phyloP scores from a whole-genome alignment of 2,329 filamentous ascomycete species.

The Boeremia lycopersici region DNA sequence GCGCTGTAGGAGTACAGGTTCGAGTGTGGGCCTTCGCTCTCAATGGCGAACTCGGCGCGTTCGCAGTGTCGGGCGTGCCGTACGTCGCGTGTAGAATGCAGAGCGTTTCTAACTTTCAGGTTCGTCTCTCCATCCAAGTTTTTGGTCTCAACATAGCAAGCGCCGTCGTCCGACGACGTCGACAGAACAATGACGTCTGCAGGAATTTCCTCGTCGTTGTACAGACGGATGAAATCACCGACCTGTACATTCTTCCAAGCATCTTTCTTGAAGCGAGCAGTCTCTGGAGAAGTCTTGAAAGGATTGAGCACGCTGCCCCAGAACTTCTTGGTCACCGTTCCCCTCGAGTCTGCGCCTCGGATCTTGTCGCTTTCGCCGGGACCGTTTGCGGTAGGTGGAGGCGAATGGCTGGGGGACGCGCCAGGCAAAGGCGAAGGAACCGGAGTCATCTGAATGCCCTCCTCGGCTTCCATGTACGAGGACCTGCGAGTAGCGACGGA shows the following conservation, averaged over 20 bases:
- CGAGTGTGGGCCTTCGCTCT: conserved; percentile 88
- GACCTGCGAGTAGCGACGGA: conserved; percentile 62
- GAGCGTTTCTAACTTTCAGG: conserved; percentile 88
- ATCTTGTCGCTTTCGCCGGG: conserved; percentile 36
- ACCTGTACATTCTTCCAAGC: conserved; percentile 95
- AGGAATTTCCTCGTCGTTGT: conserved; percentile 94
- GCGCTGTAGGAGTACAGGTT: conserved; percentile 96
- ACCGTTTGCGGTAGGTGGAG: conserved; percentile 33
- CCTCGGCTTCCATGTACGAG: conserved; percentile 59
- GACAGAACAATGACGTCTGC: conserved; percentile 91
- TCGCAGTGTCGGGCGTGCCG: conserved; percentile 94
- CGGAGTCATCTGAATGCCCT: conserved; percentile 92
- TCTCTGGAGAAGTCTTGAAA: conserved; percentile 67
- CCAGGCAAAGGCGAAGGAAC: conserved; percentile 79
- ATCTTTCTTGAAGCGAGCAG: conserved; percentile 87
- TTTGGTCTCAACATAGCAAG: conserved; percentile 97
- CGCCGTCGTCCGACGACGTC: conserved; percentile 91
- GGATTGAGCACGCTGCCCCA: conserved; percentile 77
- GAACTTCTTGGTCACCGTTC: conserved; percentile 53
- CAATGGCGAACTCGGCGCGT: conserved; percentile 81
- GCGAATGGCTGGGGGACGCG: conserved; percentile 38
- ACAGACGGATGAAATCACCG: conserved; percentile 94
- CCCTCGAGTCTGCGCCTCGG: conserved; percentile 30
- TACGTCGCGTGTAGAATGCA: conserved; percentile 81
- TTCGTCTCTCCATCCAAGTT: conserved; percentile 98